Conservation (phyloP, 2,329 filamentous ascomycete genomes). For the Pyrenophora teres region DNA sequence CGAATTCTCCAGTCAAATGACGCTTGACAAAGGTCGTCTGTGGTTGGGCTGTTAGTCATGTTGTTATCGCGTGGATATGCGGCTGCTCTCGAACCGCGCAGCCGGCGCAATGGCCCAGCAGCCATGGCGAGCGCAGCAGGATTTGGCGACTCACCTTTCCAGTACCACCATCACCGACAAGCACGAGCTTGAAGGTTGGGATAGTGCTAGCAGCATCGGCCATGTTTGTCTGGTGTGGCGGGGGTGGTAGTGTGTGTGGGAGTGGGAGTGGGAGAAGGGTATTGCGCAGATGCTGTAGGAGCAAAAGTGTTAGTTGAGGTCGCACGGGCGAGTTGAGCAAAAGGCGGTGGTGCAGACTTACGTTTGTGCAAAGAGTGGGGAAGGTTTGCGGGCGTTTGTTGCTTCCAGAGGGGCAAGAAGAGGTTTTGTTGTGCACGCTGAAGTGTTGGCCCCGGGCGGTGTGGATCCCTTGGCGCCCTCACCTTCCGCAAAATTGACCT, state of each 20-base stretch:
- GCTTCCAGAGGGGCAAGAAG: conserved; percentile 41
- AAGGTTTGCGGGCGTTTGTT: conserved; percentile 30
- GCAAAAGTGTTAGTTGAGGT: conserved; percentile 23
- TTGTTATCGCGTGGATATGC: conserved; percentile 1
- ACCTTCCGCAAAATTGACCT: conserved; percentile 20
- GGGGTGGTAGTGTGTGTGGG: conserved; percentile 31
- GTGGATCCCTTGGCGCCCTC: conserved; percentile 29
- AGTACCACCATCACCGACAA: conserved; percentile 98
- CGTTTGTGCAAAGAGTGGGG: conserved; percentile 35
- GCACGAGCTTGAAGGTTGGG: conserved; percentile 99
- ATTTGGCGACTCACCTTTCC: conserved; percentile 78
- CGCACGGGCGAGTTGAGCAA: conserved; percentile 14
- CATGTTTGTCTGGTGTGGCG: conserved; percentile 59
- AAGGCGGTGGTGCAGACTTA: conserved; percentile 25
- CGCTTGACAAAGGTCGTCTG: conserved; percentile 99
- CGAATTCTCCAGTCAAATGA: conserved; percentile 99
- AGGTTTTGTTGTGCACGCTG: conserved; percentile 42
- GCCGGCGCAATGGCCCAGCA: background rate
- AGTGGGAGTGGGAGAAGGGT: conserved; percentile 1
- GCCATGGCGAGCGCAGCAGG: background rate
- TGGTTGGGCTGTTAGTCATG: conserved; percentile 36
- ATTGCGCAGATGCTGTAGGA: conserved; percentile 33
- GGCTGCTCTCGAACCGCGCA: conserved; percentile 1
- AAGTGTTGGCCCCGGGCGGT: conserved; percentile 37
- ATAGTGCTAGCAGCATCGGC: conserved; percentile 54